Evolutionary conservation across 2,329 filamentous ascomycete species (phyloP).

Genomic region (Fusarium solani-melongenae): DNA sequence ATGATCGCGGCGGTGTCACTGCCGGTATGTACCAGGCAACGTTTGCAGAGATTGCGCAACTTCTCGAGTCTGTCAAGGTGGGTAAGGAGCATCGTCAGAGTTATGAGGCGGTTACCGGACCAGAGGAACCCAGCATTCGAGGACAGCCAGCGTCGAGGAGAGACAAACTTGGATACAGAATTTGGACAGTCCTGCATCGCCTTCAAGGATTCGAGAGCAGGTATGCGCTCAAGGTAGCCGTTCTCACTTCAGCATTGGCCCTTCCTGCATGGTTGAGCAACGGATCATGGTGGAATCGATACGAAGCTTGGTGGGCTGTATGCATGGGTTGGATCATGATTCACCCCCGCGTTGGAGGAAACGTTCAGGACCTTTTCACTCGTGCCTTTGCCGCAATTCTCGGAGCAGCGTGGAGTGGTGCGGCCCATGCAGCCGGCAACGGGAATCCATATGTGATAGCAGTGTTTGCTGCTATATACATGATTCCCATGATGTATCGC

Average conservation of each 20-base stretch:
- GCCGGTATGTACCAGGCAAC: slow-evolving; percentile 62
- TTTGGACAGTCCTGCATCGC: slow-evolving; percentile 63
- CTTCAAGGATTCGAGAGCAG: slow-evolving; percentile 68
- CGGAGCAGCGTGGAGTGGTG: slow-evolving; percentile 65
- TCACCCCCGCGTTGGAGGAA: slow-evolving; percentile 63
- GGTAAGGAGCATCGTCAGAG: slow-evolving; percentile 42
- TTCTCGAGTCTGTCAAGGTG: slow-evolving; percentile 57
- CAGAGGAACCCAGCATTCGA: slow-evolving; percentile 50
- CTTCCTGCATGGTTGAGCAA: slow-evolving; percentile 63
- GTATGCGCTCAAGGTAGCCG: slow-evolving; percentile 67
- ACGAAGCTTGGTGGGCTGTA: slow-evolving; percentile 69
- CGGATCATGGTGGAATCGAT: slow-evolving; percentile 64
- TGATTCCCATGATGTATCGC: slow-evolving; percentile 70
- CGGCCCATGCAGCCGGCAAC: slow-evolving; percentile 61
- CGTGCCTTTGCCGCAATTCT: slow-evolving; percentile 61
- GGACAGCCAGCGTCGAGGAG: slow-evolving; percentile 48
- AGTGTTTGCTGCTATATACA: slow-evolving; percentile 65
- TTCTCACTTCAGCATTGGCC: slow-evolving; percentile 62
- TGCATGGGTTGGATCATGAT: slow-evolving; percentile 67
- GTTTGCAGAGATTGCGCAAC: slow-evolving; percentile 55
- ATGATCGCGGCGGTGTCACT: slow-evolving; percentile 68
- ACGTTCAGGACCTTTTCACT: slow-evolving; percentile 66
- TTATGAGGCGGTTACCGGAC: slow-evolving; percentile 34
- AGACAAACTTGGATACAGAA: slow-evolving; percentile 55
- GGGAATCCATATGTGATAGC: slow-evolving; percentile 67